A percentile compares a stretch with the other conserved stretches of the same genome.
These are phyloP conservation scores for Aspergillus sp. DNA, from an alignment of 2,329 filamentous ascomycete genomes.

Conservation along the genomic window DNA sequence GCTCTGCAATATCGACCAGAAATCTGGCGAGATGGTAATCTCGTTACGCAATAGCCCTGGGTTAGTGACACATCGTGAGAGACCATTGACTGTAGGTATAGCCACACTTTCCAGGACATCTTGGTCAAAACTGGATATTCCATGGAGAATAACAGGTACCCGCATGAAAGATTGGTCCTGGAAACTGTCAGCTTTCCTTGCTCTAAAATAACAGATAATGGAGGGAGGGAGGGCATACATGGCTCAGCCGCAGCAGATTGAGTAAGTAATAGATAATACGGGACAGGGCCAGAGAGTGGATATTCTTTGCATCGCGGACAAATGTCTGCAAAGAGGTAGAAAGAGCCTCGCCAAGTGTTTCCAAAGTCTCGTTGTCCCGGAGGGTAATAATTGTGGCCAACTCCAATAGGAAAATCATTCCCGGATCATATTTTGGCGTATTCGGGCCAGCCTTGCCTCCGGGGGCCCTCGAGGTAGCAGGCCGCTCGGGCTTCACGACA, in stretches of 20 bases:
- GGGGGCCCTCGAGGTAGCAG: constrained; percentile 56
- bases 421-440: constrained; percentile 72
- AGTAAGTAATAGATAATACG: constrained; percentile 84
- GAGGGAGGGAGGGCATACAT: constrained; percentile 52
- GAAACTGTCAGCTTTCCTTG: constrained; percentile 7
- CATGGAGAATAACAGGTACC: constrained; percentile 84
- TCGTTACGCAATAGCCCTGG: constrained; percentile 78
- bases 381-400: constrained; percentile 78
- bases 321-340: constrained; percentile 76
- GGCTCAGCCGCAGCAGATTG: constrained; percentile 74
- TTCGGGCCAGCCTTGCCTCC: constrained; percentile 53
- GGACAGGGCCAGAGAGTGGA: constrained; percentile 80
- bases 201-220: neutral
- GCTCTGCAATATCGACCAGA: constrained; percentile 84
- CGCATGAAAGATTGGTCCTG: constrained; percentile 88
- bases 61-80: constrained; percentile 74
- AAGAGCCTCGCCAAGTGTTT: constrained; percentile 70
- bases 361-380: constrained; percentile 67
- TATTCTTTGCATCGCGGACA: constrained; percentile 70
- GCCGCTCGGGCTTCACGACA: constrained; percentile 79
- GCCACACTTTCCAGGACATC: constrained; percentile 72
- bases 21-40: constrained; percentile 93
- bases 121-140: constrained; percentile 81
- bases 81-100: constrained; percentile 68
- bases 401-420: constrained; percentile 85